Evolutionary conservation across 495 filamentous ascomycete species (phyloP).

Genomic region (Talaromyces nanjingensis): DNA sequence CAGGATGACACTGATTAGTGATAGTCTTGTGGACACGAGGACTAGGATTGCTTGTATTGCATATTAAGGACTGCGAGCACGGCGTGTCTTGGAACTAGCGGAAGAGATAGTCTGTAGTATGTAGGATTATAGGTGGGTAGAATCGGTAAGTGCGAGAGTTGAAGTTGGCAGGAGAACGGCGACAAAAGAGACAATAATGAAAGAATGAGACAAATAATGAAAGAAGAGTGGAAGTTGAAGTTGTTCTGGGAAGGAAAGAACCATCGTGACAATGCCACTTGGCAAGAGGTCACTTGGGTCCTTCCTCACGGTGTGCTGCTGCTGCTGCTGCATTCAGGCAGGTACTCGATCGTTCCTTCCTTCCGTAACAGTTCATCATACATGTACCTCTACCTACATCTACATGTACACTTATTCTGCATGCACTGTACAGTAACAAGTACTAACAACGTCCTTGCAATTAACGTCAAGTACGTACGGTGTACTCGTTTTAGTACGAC

Average conservation of each 20-base stretch:
- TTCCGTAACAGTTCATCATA: slow-evolving; percentile 1
- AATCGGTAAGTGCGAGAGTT: neutral
- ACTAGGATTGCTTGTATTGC: neutral
- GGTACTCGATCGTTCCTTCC: neutral
- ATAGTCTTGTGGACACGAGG: slow-evolving; percentile 5
- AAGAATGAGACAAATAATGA: neutral
- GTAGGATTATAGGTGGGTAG: neutral
- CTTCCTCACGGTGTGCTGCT: neutral
- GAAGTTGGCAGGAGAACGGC: neutral
- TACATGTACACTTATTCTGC: neutral
- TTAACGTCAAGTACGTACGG: neutral
- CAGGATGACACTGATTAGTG: slow-evolving; percentile 13
- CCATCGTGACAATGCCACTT: neutral
- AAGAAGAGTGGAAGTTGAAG: neutral
- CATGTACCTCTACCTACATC: neutral
- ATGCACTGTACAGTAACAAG: no score
- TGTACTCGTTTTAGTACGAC: neutral
- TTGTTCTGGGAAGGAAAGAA: neutral
- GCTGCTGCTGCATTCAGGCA: neutral
- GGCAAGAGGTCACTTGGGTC: neutral
- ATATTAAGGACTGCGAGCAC: neutral
- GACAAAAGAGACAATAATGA: neutral
- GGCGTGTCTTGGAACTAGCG: neutral
- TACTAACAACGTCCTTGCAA: neutral
- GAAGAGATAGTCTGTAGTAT: neutral